Conservation (phyloP, 345 rosid genomes). For the Turritis glabra region DNA sequence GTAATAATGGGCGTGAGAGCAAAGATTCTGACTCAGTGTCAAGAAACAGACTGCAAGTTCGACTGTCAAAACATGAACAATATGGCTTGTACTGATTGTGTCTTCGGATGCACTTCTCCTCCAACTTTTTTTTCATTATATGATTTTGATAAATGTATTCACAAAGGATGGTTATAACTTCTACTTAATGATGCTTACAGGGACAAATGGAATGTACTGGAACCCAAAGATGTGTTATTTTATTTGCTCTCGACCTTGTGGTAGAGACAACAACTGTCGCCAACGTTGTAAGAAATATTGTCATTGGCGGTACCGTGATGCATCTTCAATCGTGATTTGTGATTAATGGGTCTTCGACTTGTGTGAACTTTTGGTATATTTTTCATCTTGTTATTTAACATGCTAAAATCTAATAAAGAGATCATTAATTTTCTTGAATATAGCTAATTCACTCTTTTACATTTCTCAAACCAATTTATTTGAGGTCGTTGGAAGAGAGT, state of each 20-base stretch:
- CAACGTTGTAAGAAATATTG: background rate
- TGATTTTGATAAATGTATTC: background rate
- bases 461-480: background rate
- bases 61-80: background rate
- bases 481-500: too few relatives aligned
- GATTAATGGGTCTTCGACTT: background rate
- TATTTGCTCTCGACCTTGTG: background rate
- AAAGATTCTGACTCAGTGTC: background rate
- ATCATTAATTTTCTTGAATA: too few relatives aligned
- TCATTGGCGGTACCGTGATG: background rate
- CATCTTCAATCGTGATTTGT: background rate
- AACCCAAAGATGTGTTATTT: background rate
- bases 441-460: background rate
- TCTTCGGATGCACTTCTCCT: background rate
- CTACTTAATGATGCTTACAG: background rate
- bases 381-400: background rate
- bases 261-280: background rate
- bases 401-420: background rate
- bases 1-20: slow-evolving; percentile 14
- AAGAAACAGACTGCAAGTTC: background rate
- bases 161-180: background rate
- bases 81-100: background rate
- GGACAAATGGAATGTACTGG: background rate
- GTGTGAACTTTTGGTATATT: background rate
- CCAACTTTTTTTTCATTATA: background rate